Base-by-base conservation (phyloP, 805 yeast genomes). In the Yamadazyma ubonensis region DNA sequence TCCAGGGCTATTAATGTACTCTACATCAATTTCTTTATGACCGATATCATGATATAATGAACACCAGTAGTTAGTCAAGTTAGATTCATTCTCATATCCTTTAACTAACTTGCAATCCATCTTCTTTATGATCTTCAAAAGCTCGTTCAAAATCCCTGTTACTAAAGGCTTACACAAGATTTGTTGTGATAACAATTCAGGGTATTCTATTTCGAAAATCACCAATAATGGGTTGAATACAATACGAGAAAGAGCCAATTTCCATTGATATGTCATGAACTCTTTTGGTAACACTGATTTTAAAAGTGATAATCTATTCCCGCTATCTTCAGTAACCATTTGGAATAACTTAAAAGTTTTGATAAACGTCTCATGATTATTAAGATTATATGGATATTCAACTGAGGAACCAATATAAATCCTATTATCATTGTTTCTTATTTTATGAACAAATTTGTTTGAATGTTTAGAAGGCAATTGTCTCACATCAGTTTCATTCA, bases 111-210 rank as follows among this genome's bases (percentile, higher is more conserved):
- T 82, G 53, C 86, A 80, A 31, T 83, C 86, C 90, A 86, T 84
- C 17, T 81, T 76, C 58, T 81, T 83, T 46, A 84, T 77, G 37
- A 90, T 80, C 22, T 81, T 79, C 47, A 80, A 71, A 28, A 87
- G 63, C 66, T 90, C 97, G 37, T 75, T 72, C 43, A 87, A 78
- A 33, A 88, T 66, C 2, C 97, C 97, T 14, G 86, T 76, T 16
- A 87, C 73, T 44, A 90, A 70, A 7, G 96, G 97, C 57, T 86
- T 86, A 20, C 95, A 91, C 45, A 89, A 69, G 33, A 88, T 83
- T 58, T 86, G 87, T 27, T 71, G 65, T 23, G 73, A 65, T 38
- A 90, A 68, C 37, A 73, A 61, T 26, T 62, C 65, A 2, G 95
- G 88, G 47, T 65, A 71, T 4, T 83, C 78, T 42, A 77, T 75